Percentiles rank a stretch among this genome's conserved stretches.
Evolutionary conservation across 2,329 filamentous ascomycete species (phyloP).

Genomic region (Fusarium gaditjirri): DNA sequence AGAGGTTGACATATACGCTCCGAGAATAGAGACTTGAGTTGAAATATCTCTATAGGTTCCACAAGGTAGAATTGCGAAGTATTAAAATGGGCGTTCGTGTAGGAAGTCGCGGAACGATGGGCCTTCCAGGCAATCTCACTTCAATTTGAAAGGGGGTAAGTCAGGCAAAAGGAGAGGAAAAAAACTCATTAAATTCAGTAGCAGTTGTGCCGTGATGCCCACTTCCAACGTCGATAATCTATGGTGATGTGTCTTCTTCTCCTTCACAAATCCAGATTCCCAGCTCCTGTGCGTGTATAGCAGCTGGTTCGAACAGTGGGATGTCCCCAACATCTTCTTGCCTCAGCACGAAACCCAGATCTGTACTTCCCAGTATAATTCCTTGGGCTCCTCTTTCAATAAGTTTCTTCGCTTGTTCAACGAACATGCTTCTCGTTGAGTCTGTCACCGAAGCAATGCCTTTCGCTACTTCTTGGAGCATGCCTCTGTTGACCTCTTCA

Average conservation of each 20-base stretch:
- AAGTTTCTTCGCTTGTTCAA: neutral
- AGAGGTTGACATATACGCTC: neutral
- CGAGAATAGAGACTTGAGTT: neutral
- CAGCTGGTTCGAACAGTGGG: neutral
- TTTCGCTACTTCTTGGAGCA: constrained; percentile 4
- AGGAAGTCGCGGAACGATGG: neutral
- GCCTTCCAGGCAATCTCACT: neutral
- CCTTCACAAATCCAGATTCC: neutral
- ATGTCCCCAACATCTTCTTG: neutral
- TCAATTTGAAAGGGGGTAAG: too few relatives aligned
- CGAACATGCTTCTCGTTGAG: neutral
- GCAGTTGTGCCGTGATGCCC: too few relatives aligned
- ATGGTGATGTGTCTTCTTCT: neutral
- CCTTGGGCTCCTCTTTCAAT: neutral
- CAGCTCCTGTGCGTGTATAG: neutral
- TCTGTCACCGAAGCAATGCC: neutral
- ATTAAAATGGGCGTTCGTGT: neutral
- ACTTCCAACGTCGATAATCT: accelerated
- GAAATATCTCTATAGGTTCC: too few relatives aligned
- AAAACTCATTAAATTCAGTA: too few relatives aligned
- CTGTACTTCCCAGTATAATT: neutral
- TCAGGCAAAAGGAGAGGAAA: too few relatives aligned
- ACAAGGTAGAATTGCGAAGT: too few relatives aligned
- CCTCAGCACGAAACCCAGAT: neutral
- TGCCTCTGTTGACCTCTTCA: neutral